Evolutionary conservation across 176 grass and related monocot species (phyloP), one percentile per base, ranked within the genome.

Genomic region (Neostapfia colusana): DNA sequence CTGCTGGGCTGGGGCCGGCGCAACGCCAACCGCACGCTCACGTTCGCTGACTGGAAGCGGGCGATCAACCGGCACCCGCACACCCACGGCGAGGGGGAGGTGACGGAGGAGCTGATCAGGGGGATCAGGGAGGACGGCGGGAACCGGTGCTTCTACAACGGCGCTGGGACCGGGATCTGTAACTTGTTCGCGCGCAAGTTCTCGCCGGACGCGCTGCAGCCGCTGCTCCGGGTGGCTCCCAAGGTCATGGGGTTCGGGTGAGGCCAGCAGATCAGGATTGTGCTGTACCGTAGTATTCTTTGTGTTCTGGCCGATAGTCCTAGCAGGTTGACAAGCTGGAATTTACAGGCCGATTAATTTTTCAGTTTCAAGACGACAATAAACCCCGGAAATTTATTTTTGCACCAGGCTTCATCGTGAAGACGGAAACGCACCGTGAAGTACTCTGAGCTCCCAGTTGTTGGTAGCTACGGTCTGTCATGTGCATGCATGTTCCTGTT

Each of bases 161-260:
- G 87, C 11, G 66, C 0, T 11, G 28, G 8, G 5, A 74, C 27
- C 4, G 84, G 80, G 8, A 17, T 86, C 16, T 92, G 87, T 62
- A 82, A 67, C 79, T 55, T 92, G 90, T 97, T 92, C 24, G 87
- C 87, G 11, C 84, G 93, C 65, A 97, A 97, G 74, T 97, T 97
- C 86, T 35, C 82, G 57, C 83, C 90, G 0, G 79, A 87, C 58
- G 6, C 90, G 9, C 78, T 91, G 16, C 31, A 40, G 8, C 68
- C 67, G 60, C 39, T 97, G 88, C 67, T 97, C 48, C 41, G 69
- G 4, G 34, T 90, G 4, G 90, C 87, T 45, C 88, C 85, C 23
- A 83, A 82, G 15, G 49, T 97, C n/a, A 82, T 90, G 83, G 86
- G 75, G 0, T 85, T 87, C 28, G 83, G 64, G 18, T 87, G 24